phyloP scores from a whole-genome alignment of 768 basidiomycete genomes.

The Termitomyces sp. region DNA sequence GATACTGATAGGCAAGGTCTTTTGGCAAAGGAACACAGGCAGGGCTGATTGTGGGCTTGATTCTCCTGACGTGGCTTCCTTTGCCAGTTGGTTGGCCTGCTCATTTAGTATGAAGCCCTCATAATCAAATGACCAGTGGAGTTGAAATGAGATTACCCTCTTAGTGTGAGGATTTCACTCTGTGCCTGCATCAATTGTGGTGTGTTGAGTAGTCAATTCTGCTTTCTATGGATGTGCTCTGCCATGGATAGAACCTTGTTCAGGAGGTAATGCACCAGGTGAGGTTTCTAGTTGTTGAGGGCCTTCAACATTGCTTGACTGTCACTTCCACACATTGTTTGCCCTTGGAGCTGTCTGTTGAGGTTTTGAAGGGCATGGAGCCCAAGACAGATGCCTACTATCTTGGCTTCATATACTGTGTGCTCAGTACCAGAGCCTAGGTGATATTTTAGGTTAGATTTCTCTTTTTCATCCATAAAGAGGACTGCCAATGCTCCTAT shows the following conservation, averaged over 20 bases:
- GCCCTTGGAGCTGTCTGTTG: too few species aligned
- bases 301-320: too few species aligned
- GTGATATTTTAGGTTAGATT: neutral
- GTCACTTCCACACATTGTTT: too few species aligned
- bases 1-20: conserved; percentile 13
- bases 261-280: neutral
- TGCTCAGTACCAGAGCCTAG: conserved; percentile 6
- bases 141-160: neutral
- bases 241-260: too few species aligned
- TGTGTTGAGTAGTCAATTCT: neutral
- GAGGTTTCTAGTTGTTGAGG: conserved; percentile 1
- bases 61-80: neutral
- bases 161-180: neutral
- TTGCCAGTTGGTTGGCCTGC: neutral
- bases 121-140: conserved; percentile 7
- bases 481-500: conserved; percentile 9
- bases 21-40: neutral
- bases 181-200: too few species aligned
- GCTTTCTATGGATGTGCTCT: too few species aligned
- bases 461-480: neutral
- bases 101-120: conserved; percentile 5
- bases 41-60: neutral
- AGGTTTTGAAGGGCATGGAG: too few species aligned
- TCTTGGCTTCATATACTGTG: conserved; percentile 8
- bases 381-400: neutral